A percentile compares a stretch with the other conserved stretches of the same genome.
These are phyloP conservation scores for Pittosporum tobira DNA, from an alignment of 129 eudicot species.

Conservation along the genomic window DNA sequence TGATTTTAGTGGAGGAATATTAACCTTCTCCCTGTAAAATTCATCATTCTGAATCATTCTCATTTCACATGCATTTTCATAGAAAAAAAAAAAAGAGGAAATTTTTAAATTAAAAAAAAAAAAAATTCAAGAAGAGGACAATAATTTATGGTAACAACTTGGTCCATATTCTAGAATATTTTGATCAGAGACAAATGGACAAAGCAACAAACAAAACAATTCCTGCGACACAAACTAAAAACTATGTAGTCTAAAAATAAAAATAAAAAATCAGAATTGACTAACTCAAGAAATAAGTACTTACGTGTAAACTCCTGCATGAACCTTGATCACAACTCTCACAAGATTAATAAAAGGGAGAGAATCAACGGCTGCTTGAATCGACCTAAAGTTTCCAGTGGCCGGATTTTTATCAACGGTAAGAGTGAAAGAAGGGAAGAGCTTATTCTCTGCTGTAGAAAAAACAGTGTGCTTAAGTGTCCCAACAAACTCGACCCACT, in stretches of 20 bases:
- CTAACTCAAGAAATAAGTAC: conserved; percentile 13
- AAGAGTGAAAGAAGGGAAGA: conserved; percentile 58
- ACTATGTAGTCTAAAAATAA: not conserved
- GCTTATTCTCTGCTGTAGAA: conserved; percentile 64
- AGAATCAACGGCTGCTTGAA: conserved; percentile 88
- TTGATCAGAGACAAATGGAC: not conserved
- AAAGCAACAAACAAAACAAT: not conserved
- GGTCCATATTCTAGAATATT: not conserved
- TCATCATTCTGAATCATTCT: not conserved
- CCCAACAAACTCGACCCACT: conserved; percentile 86
- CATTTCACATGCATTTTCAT: conserved; percentile 4
- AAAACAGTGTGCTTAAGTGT: conserved; percentile 70
- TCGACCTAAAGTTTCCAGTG: conserved; percentile 67
- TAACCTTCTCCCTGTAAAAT: conserved; percentile 71
- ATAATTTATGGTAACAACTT: conserved; percentile 6
- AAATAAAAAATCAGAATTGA: too few relatives aligned
- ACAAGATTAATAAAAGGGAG: conserved; percentile 67
- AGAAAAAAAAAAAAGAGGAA: not conserved
- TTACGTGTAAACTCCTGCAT: conserved; percentile 92
- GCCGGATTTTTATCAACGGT: conserved; percentile 73
- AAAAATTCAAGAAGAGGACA: not conserved
- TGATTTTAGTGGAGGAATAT: conserved; percentile 63
- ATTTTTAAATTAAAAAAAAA: not conserved
- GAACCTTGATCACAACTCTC: conserved; percentile 72
- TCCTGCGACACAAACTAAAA: conserved; percentile 6